Base-by-base conservation (phyloP, 768 basidiomycete genomes). In the Rhizopogon salebrosus region DNA sequence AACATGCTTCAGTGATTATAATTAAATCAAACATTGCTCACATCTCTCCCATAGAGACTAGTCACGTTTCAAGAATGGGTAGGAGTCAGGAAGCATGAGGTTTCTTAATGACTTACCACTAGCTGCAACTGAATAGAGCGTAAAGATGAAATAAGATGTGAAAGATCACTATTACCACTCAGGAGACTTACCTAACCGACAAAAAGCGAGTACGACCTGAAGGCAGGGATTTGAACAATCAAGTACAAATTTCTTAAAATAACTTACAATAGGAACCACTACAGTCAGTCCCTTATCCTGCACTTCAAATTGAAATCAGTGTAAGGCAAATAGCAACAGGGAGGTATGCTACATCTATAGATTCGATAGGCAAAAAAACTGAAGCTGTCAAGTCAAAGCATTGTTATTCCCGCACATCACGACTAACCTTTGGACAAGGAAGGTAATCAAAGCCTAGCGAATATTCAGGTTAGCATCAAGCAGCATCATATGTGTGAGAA, bases 341-440 rank as follows among this genome's bases (percentile, higher is more conserved):
- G 37, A 16, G 18, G 22, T 16, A 50, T n/a, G 6, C 13, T 13
- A 65, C 64, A 36, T 56, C 45, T 56, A 27, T 66, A 64, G 54
- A 66, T 65, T 29, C 64, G 59, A 40, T 63, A 51, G 8, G 54
- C 55, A 38, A 66, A 64, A 46, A 64, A 61, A 27, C 63, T 64
- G 23, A 35, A 22, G 20, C 14, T 36, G 6, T 27, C 10, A 7
- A 31, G 34, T 27, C 31, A 43, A 27, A 13, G 0, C 16, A 24
- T 4, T n/a, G 4, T 0, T 23, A 5, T 6, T 9, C 16, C 20
- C 6, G n/a, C 7, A 0, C n/a, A 7, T 23, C 16, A 43, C 11
- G 18, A 31, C 53, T 51, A 10, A 52, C 63, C 55, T 57, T 59
- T 64, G 63, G 18, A 53, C 51, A 8, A 66, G 34, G 27, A 64